Evolutionary conservation across 2,329 filamentous ascomycete genomes (phyloP).

Genomic region (Penicillium sp.): DNA sequence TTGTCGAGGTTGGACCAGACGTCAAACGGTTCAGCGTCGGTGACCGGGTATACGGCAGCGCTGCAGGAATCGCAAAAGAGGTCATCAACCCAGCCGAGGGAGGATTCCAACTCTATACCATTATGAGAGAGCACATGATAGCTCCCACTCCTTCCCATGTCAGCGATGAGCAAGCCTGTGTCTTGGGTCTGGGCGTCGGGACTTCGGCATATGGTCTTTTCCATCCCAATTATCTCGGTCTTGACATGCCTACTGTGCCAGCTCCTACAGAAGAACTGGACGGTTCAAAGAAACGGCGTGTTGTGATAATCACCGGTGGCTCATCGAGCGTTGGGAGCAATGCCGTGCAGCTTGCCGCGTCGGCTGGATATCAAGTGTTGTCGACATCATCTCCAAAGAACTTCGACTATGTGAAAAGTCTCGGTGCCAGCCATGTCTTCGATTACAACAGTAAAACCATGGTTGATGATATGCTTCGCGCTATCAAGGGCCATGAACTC

Average conservation of each 20-base stretch:
- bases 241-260: slow-evolving; percentile 16
- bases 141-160: slow-evolving; percentile 19
- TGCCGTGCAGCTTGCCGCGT: slow-evolving; percentile 52
- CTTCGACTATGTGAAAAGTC: slow-evolving; percentile 45
- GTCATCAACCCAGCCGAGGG: slow-evolving; percentile 18
- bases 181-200: slow-evolving; percentile 24
- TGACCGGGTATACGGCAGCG: slow-evolving; percentile 47
- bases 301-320: slow-evolving; percentile 33
- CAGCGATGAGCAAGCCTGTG: slow-evolving; percentile 22
- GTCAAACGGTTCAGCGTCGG: slow-evolving; percentile 52
- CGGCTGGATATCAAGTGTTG: slow-evolving; percentile 52
- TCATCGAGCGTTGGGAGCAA: slow-evolving; percentile 51
- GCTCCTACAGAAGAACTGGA: background rate
- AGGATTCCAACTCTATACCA: slow-evolving; percentile 30
- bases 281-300: background rate
- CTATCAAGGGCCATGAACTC: slow-evolving; percentile 22
- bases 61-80: slow-evolving; percentile 19
- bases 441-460: slow-evolving; percentile 47
- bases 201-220: slow-evolving; percentile 29
- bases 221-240: slow-evolving; percentile 20
- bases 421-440: slow-evolving; percentile 51
- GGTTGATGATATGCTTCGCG: slow-evolving; percentile 34
- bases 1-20: slow-evolving; percentile 51
- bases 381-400: slow-evolving; percentile 49
- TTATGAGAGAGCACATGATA: slow-evolving; percentile 19